Conservation (phyloP, 371 early-diverging fungal species). For the Mortierella sp. region DNA sequence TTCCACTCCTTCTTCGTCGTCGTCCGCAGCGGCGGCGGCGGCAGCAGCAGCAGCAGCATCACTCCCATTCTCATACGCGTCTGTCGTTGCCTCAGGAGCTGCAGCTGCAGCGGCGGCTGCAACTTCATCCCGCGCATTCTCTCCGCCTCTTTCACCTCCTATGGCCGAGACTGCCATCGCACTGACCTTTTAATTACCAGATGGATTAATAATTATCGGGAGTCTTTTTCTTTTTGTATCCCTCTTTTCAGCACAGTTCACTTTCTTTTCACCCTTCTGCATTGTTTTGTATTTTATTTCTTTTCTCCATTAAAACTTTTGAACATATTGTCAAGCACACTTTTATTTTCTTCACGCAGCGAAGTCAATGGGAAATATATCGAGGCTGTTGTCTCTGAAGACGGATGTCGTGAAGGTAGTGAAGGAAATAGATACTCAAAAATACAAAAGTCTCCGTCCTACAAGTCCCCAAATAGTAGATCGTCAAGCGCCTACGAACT, state of each 20-base stretch:
- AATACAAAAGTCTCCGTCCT: not conserved
- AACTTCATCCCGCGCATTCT: constrained; percentile 32
- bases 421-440: not conserved
- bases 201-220: not conserved
- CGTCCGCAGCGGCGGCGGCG: not conserved
- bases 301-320: constrained; percentile 13
- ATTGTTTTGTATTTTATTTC: constrained; percentile 12
- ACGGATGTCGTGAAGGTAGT: not conserved
- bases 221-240: not conserved
- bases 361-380: not conserved
- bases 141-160: constrained; percentile 27
- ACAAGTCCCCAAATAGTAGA: too few species aligned
- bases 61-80: constrained; percentile 45
- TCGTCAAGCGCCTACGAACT: too few species aligned
- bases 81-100: constrained; percentile 49
- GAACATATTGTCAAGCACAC: not conserved
- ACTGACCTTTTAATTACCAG: constrained; percentile 23
- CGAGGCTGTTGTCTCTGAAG: not conserved
- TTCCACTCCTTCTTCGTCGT: not conserved
- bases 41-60: constrained; percentile 12
- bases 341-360: not conserved
- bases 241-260: too few species aligned
- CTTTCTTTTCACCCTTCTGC: not conserved
- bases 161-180: constrained; percentile 16
- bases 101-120: constrained; percentile 35